Evolutionary conservation across 2,329 filamentous ascomycete species (phyloP).

Genomic region (Penicillium italicum): DNA sequence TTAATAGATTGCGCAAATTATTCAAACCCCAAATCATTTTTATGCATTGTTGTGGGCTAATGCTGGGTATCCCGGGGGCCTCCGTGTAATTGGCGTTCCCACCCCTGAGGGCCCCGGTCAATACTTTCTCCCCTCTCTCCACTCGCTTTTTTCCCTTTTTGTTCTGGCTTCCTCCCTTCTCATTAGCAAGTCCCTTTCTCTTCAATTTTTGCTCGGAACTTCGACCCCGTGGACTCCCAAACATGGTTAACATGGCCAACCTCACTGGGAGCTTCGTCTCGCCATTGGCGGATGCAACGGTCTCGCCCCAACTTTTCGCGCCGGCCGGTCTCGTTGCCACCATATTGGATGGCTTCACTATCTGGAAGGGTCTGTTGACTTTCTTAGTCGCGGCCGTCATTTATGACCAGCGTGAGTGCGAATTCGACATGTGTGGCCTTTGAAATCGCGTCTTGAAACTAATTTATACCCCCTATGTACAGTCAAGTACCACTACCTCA

Average conservation of each 20-base stretch:
- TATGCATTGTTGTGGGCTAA: neutral
- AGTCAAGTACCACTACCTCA: conserved; percentile 73
- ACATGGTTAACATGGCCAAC: conserved; percentile 38
- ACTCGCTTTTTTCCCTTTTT: conserved; percentile 7
- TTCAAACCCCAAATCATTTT: neutral
- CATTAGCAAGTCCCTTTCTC: neutral
- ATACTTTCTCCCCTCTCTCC: conserved; percentile 18
- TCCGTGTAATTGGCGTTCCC: conserved; percentile 20
- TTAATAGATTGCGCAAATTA: neutral
- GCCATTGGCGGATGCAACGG: conserved; percentile 60
- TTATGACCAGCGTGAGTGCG: conserved; percentile 81
- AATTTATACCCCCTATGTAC: conserved; percentile 12
- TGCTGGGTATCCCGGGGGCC: neutral
- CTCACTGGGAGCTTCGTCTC: conserved; percentile 68
- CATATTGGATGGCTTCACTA: conserved; percentile 56
- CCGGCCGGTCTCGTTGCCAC: conserved; percentile 51
- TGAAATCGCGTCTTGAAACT: conserved; percentile 8
- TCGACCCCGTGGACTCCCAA: neutral
- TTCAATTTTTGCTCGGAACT: neutral
- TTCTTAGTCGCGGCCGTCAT: conserved; percentile 67
- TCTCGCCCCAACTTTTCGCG: conserved; percentile 53
- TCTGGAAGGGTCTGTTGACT: conserved; percentile 66
- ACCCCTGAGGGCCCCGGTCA: conserved; percentile 21
- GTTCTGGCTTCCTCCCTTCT: conserved; percentile 1
- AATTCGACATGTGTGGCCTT: neutral